Percentiles rank a stretch among this genome's conserved stretches.
phyloP scores from a whole-genome alignment of 306 rosid species.

The Carpinus fangiana region DNA sequence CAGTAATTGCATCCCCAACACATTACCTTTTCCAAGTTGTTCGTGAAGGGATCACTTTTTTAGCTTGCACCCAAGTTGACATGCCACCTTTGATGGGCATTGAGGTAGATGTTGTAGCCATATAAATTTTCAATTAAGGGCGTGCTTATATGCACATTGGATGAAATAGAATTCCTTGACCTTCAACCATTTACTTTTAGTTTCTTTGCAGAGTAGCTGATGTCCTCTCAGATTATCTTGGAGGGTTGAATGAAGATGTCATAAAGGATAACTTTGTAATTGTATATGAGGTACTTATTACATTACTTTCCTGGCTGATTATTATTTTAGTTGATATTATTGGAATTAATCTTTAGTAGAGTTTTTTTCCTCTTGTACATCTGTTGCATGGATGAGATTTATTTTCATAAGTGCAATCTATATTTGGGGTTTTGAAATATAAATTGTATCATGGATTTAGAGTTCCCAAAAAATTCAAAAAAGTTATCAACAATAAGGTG shows the following conservation, averaged over 20 bases:
- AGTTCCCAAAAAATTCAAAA: neutral
- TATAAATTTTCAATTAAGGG: neutral
- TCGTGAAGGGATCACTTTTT: constrained; percentile 87
- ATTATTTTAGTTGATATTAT: constrained; percentile 9
- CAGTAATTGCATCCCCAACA: constrained; percentile 94
- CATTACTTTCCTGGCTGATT: constrained; percentile 1
- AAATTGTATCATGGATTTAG: neutral
- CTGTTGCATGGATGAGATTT: neutral
- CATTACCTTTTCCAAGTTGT: constrained; percentile 92
- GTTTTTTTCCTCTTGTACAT: constrained; percentile 13
- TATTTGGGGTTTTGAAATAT: neutral
- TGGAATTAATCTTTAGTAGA: neutral
- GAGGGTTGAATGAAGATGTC: constrained; percentile 83
- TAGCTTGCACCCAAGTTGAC: constrained; percentile 96
- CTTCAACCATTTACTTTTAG: constrained; percentile 54
- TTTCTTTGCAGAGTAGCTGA: constrained; percentile 97
- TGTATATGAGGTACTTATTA: constrained; percentile 72
- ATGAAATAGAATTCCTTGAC: constrained; percentile 9
- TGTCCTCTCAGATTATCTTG: constrained; percentile 85
- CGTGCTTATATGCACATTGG: neutral
- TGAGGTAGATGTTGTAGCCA: constrained; percentile 53
- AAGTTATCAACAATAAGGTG: neutral
- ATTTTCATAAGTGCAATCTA: neutral
- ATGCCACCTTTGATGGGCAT: constrained; percentile 98
- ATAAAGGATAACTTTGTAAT: constrained; percentile 88